Conservation (phyloP, 768 basidiomycete genomes). For the Mycena olivaceomarginata region DNA sequence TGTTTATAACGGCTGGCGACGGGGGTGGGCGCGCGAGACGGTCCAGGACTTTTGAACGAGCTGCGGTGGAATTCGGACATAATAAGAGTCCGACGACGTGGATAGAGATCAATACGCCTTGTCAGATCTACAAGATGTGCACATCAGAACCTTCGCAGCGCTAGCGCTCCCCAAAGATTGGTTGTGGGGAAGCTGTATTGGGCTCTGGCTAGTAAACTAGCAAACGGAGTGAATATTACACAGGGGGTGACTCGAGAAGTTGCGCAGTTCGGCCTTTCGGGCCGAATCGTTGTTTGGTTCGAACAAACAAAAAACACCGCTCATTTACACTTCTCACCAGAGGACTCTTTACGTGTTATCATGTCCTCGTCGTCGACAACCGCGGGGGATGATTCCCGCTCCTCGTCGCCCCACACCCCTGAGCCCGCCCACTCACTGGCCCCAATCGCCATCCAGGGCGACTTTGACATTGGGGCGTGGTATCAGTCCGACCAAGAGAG, state of each 20-base stretch:
- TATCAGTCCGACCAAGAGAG: slow-evolving; percentile 69
- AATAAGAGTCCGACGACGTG: background rate
- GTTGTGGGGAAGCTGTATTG: background rate
- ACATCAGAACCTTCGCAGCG: background rate
- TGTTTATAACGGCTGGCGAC: slow-evolving; percentile 22
- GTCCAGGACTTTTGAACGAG: slow-evolving; percentile 28
- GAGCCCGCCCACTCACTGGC: slow-evolving; percentile 75
- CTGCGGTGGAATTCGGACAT: slow-evolving; percentile 16
- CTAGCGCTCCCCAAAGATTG: background rate
- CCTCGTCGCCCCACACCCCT: slow-evolving; percentile 83
- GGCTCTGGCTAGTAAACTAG: background rate
- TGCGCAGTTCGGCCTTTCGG: background rate
- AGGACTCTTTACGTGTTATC: slow-evolving; percentile 39
- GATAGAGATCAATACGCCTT: background rate
- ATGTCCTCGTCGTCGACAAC: slow-evolving; percentile 81
- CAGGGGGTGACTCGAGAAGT: too few relatives aligned
- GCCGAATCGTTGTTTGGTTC: background rate
- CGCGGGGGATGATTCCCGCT: slow-evolving; percentile 76
- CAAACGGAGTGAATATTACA: background rate
- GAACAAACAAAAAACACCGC: background rate
- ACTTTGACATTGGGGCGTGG: slow-evolving; percentile 73
- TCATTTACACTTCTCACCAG: slow-evolving; percentile 19
- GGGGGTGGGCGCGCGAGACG: slow-evolving; percentile 34
- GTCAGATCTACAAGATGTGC: background rate
- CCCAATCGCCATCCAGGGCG: slow-evolving; percentile 68